phyloP scores from a whole-genome alignment of 2,329 filamentous ascomycete species.

The Xylaria multiplex region DNA sequence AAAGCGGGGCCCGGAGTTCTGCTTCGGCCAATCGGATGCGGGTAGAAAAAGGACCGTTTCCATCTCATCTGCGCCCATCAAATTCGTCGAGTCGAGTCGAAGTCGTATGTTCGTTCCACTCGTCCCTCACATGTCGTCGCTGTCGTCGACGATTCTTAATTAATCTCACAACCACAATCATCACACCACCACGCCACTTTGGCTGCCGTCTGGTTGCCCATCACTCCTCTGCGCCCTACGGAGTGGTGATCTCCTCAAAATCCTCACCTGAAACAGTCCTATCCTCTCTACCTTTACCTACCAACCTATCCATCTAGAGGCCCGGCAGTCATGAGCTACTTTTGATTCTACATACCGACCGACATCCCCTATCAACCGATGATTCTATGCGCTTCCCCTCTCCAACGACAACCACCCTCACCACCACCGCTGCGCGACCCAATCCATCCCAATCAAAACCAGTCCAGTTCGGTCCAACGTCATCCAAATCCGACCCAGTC shows the following conservation, averaged over 20 bases:
- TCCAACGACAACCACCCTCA: not conserved
- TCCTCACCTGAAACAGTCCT: slow-evolving; percentile 36
- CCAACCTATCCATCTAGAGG: not conserved
- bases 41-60: slow-evolving; percentile 14
- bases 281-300: not conserved
- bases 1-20: not conserved
- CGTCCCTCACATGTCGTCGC: slow-evolving; percentile 24
- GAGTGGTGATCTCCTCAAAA: slow-evolving; percentile 42
- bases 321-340: slow-evolving; percentile 25
- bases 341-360: slow-evolving; percentile 8
- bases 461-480: not conserved
- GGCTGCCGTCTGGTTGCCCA: slow-evolving; percentile 24
- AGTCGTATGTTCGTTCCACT: slow-evolving; percentile 33
- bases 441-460: not conserved
- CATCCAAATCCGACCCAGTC: not conserved
- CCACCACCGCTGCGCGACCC: not conserved
- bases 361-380: not conserved
- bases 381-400: slow-evolving; percentile 4
- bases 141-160: slow-evolving; percentile 10
- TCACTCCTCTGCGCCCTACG: slow-evolving; percentile 22
- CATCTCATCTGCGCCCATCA: slow-evolving; percentile 20
- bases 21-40: slow-evolving; percentile 30
- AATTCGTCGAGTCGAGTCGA: slow-evolving; percentile 18
- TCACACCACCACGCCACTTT: slow-evolving; percentile 30
- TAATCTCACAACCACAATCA: slow-evolving; percentile 25